phyloP scores from a whole-genome alignment of 2,329 filamentous ascomycete species.

The Cercospora beticola region DNA sequence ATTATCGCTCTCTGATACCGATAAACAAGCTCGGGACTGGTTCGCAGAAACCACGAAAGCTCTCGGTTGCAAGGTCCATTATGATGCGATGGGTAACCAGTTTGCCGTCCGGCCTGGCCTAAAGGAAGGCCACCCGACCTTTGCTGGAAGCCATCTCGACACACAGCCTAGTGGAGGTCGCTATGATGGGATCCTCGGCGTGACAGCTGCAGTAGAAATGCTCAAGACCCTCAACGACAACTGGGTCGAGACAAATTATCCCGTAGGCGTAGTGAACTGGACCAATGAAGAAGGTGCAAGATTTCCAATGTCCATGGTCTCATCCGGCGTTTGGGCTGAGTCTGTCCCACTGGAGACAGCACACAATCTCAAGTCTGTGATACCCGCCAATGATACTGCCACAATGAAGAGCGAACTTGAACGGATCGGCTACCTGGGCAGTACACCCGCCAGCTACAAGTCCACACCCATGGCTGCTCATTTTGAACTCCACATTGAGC shows the following conservation, averaged over 20 bases:
- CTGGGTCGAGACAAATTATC: constrained; percentile 65
- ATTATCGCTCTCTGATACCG: constrained; percentile 67
- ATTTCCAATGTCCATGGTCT: constrained; percentile 72
- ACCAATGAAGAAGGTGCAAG: constrained; percentile 81
- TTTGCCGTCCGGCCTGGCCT: constrained; percentile 70
- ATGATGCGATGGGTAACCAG: constrained; percentile 78
- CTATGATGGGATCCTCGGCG: constrained; percentile 76
- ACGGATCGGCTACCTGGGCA: constrained; percentile 69
- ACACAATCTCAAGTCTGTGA: constrained; percentile 62
- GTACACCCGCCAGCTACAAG: constrained; percentile 56
- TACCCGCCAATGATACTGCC: constrained; percentile 53
- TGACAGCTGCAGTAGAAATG: constrained; percentile 72
- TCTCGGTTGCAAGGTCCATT: constrained; percentile 64
- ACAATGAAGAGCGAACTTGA: constrained; percentile 69
- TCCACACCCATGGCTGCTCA: constrained; percentile 69
- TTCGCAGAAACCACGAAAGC: constrained; percentile 63
- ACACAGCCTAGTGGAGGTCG: constrained; percentile 61
- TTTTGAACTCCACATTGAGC: constrained; percentile 84
- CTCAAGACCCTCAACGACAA: constrained; percentile 67
- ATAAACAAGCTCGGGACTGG: constrained; percentile 73
- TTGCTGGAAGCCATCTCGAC: constrained; percentile 51
- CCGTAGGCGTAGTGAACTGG: constrained; percentile 75
- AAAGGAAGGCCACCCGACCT: constrained; percentile 50
- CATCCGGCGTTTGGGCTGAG: constrained; percentile 76
- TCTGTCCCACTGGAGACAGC: constrained; percentile 62